Base-by-base conservation (phyloP, 73 alveolate genomes). In the Durusdinium trenchii region DNA sequence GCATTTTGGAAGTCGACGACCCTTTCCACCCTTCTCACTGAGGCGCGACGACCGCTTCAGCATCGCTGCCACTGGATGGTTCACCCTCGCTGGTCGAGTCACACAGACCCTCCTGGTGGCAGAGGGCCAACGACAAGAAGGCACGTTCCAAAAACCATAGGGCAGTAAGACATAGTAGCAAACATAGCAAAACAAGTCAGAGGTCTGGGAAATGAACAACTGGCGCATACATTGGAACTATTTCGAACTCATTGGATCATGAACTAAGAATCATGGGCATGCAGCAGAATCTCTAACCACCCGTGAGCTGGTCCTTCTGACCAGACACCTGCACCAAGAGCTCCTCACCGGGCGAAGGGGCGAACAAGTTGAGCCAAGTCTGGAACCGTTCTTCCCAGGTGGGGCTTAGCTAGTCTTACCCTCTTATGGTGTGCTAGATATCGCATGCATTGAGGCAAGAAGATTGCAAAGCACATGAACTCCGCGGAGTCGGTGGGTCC, bases 31-130 rank as follows among this genome's bases (percentile, higher is more conserved):
- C n/a, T n/a, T n/a, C n/a, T n/a, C n/a, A n/a, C n/a, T n/a, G n/a
- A n/a, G n/a, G n/a, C n/a, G n/a, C n/a, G n/a, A n/a, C n/a, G n/a
- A n/a, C n/a, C n/a, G n/a, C n/a, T n/a, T 75, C 85, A 75, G 16
- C 85, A 30, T 75, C 85, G 30, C 85, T 75, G 85, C 54, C 91
- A 2, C 35, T 35, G 60, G 60, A 18, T n/a, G 23, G 91, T 35
- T 81, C 91, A 50, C 91, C 91, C 71, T 81, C 91, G 28, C 91
- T 81, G 71, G 91, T 81, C 50, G 91, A 81, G 91, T 81, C 91
- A 9, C 28, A 51, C 28, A 38, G 9, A 26, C n/a, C 64, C 89
- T 78, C 89, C 89, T 78, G 89, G 30, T 0, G 84, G 57, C 1
- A 60, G 18, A 23, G 69, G 12, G 12, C 23, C 69, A 23, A 57